phyloP scores from a whole-genome alignment of 208 protist species.

The Leishmania turanica region DNA sequence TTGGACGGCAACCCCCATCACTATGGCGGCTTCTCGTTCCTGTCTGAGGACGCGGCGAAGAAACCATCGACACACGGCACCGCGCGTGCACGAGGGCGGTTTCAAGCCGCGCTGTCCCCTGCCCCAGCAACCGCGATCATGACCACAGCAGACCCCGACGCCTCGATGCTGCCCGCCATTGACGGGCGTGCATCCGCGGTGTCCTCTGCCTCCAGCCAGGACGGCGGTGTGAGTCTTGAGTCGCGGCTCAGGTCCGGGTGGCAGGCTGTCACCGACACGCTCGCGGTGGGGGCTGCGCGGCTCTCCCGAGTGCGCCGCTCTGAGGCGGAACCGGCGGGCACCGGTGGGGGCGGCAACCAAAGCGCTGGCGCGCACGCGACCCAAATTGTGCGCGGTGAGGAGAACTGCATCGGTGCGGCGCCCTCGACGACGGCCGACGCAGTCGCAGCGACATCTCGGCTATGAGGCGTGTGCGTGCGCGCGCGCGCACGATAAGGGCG shows the following conservation, averaged over 20 bases:
- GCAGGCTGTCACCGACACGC: not conserved
- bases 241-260: slow-evolving; percentile 24
- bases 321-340: not conserved
- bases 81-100: not conserved
- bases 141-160: not conserved
- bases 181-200: not conserved
- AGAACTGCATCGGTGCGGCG: not conserved
- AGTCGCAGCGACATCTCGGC: not conserved
- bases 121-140: not conserved
- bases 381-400: slow-evolving; percentile 19
- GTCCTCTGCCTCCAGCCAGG: slow-evolving; percentile 25
- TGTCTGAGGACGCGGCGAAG: slow-evolving; percentile 7
- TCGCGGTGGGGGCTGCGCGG: slow-evolving; percentile 10
- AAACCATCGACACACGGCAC: not conserved
- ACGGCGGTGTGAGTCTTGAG: slow-evolving; percentile 27
- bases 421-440: not conserved
- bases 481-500: not conserved
- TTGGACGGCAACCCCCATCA: slow-evolving; percentile 48
- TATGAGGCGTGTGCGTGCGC: not conserved
- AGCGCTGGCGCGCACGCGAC: slow-evolving; percentile 16
- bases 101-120: slow-evolving; percentile 23
- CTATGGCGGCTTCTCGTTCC: slow-evolving; percentile 37
- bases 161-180: slow-evolving; percentile 13
- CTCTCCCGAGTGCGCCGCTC: slow-evolving; percentile 2
- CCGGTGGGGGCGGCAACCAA: not conserved